Percentiles rank a stretch among this genome's conserved stretches.
phyloP scores from a whole-genome alignment of 441 rosid genomes.

The Melastoma candidum region DNA sequence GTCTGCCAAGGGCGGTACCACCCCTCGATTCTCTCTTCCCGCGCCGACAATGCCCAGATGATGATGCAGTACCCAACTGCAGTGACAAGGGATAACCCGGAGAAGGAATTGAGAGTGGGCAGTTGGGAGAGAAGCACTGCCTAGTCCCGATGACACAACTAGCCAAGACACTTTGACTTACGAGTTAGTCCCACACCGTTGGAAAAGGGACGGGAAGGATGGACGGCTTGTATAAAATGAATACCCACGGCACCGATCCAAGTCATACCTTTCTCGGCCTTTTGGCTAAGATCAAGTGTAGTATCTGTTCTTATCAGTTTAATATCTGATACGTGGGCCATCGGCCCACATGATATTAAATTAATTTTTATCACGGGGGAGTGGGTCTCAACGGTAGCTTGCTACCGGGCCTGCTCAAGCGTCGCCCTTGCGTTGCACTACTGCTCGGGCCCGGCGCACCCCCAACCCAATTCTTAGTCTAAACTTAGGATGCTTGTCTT shows the following conservation, averaged over 20 bases:
- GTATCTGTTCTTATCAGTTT: slow-evolving; percentile 15
- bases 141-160: no score
- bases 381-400: not conserved
- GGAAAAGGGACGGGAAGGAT: no score
- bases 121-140: no score
- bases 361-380: no score
- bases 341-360: no score
- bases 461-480: not conserved
- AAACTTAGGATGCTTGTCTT: slow-evolving; percentile 24
- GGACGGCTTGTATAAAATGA: no score
- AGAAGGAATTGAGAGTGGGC: no score
- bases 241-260: no score
- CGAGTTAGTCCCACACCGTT: no score
- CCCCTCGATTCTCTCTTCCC: slow-evolving; percentile 14
- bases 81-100: no score
- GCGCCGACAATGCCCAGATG: slow-evolving; percentile 9
- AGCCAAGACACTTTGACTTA: no score
- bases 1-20: slow-evolving; percentile 22
- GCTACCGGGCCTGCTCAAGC: not conserved
- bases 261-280: slow-evolving; percentile 14
- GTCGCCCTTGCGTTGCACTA: not conserved
- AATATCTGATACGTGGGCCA: slow-evolving; percentile 13
- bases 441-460: not conserved
- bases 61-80: no score
- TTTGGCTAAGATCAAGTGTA: slow-evolving; percentile 17